Evolutionary conservation across 2,329 filamentous ascomycete species (phyloP), one percentile per base, ranked within the genome.

Genomic region (Talaromyces sp.): DNA sequence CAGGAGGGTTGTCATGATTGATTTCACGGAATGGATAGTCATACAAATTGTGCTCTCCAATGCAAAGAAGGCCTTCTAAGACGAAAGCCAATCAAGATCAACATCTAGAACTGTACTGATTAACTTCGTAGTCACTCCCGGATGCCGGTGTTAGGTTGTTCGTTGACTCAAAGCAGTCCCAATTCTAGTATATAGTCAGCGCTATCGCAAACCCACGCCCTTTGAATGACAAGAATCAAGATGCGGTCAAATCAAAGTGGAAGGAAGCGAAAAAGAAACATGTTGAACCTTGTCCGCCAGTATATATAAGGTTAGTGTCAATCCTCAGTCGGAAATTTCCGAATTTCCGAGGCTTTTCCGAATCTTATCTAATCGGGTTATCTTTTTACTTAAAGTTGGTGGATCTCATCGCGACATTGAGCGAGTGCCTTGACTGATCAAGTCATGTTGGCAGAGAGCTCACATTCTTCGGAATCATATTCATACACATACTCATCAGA

Each of bases 1-100:
- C 64, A 66, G 37, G 49, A 54, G 45, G 64, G 64, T 10, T 27
- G 13, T 25, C 63, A 65, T 47, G 63, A 65, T 47, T 65, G 37
- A 22, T 19, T 13, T 31, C 19, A 15, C 22, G 3, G 22, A 19
- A 13, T 35, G 35, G 17, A 35, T 11, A 37, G 13, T 35, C 27
- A 19, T 37, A 0, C n/a, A 13, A n/a, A n/a, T 52, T 10, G 9
- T 45, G 25, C 6, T 37, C 13, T 35, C 27, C 31, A 19, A 17
- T 54, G 49, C 2, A 31, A 3, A 52, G 31, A 5, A 10, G 15
- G 10, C 27, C n/a, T 52, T n/a, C 11, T 17, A 2, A n/a, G 25
- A 31, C 25, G 6, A 31, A n/a, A 27, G 13, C 49, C 13, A 17
- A 27, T 43, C 13, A 37, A 41, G 35, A 15, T 58, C n/a, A 13